Base-by-base conservation (phyloP, 139 green algal genomes). In the Microglena sp. region DNA sequence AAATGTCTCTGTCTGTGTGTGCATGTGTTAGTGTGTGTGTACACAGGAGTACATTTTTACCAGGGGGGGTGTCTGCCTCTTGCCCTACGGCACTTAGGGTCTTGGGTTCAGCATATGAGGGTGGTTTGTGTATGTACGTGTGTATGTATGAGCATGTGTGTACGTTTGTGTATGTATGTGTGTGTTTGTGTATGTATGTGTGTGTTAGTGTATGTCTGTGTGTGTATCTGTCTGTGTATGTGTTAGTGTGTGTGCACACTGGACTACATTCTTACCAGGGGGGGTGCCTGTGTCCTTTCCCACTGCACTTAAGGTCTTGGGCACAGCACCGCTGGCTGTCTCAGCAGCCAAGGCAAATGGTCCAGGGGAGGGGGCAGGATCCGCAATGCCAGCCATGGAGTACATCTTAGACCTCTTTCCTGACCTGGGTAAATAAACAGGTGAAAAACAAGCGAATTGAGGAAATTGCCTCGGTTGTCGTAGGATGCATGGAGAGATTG, bases 251-350 rank as follows among this genome's bases (percentile, higher is more conserved):
- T 50, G 40, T 50, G 40, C 18, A 18, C 40, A 18, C 15, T 50
- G 15, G 40, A 18, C 40, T 11, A 11, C 40, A 50, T 50, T n/a
- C n/a, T n/a, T 6, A 21, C 21, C 54, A 33, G 55, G 8, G 45
- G 3, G 64, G 70, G 26, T 64, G 71, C 62, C 32, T 77, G 64
- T 58, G 70, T 32, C 45, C 45, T 6, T 4, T 15, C 35, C 18
- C 67, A 50, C 65, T 77, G 71, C 65, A 60, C 2, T 77, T 73
- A 29, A 66, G 71, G 66, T 58, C 71, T 21, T 67, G 67, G 40
- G 71, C 68, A 58, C 60, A 8, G 4, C n/a, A 27, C n/a, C n/a
- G n/a, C n/a, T n/a, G n/a, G n/a, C n/a, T n/a, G n/a, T n/a, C n/a
- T n/a, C n/a, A n/a, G n/a, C n/a, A n/a, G n/a, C n/a, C n/a, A n/a